Percentiles rank a stretch among this genome's conserved stretches.
These are phyloP conservation scores for Volutella citrinella DNA, from an alignment of 2,329 filamentous ascomycete genomes.

Conservation along the genomic window DNA sequence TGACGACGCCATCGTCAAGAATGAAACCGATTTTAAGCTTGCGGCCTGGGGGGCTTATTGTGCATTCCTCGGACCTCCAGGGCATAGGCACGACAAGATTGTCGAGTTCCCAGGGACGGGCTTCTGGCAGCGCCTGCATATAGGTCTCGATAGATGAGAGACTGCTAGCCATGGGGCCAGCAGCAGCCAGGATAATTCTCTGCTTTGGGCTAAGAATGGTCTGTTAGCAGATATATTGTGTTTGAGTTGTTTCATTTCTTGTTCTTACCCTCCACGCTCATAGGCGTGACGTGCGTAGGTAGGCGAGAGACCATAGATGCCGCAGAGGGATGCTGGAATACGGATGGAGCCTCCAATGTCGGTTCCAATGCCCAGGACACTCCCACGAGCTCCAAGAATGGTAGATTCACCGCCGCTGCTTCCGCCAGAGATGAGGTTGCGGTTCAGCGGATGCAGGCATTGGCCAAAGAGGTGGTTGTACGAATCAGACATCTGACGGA, in stretches of 20 bases:
- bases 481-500: slow-evolving; percentile 12
- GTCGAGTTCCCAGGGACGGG: slow-evolving; percentile 7
- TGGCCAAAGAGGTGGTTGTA: slow-evolving; percentile 12
- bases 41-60: not conserved
- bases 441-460: slow-evolving; percentile 7
- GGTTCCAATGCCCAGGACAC: slow-evolving; percentile 7
- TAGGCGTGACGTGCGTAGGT: slow-evolving; percentile 10
- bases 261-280: slow-evolving; percentile 6
- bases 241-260: too few species aligned
- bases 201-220: slow-evolving; percentile 2
- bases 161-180: slow-evolving; percentile 7
- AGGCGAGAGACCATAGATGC: slow-evolving; percentile 10
- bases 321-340: slow-evolving; percentile 8
- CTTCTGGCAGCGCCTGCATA: slow-evolving; percentile 9
- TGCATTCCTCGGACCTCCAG: slow-evolving; percentile 5
- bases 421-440: slow-evolving; percentile 10
- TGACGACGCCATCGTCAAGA: slow-evolving; percentile 10
- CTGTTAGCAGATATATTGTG: not conserved
- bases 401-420: slow-evolving; percentile 10
- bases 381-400: slow-evolving; percentile 6
- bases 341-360: slow-evolving; percentile 11
- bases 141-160: slow-evolving; percentile 7
- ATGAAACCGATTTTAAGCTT: slow-evolving; percentile 10
- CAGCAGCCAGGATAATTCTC: slow-evolving; percentile 7
- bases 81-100: slow-evolving; percentile 4